Percentiles rank a stretch among this genome's conserved stretches.
Conservation (phyloP, 2,329 filamentous ascomycete species). For the Neurospora sp. region DNA sequence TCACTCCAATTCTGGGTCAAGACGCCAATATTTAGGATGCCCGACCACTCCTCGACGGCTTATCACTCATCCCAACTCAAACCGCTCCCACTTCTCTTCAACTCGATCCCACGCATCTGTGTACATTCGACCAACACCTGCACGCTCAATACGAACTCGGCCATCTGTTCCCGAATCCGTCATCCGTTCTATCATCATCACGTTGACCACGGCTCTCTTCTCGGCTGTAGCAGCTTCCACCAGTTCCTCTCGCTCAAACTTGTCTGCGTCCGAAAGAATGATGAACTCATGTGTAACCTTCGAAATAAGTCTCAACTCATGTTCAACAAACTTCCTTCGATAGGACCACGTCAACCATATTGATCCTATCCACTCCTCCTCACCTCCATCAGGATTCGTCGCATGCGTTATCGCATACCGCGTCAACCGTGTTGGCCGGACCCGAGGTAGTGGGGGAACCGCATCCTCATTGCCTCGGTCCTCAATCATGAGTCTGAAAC, state of each 20-base stretch:
- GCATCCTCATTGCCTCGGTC: neutral
- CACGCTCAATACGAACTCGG: neutral
- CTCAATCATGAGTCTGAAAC: neutral
- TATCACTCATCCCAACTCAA: neutral
- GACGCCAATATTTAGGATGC: neutral
- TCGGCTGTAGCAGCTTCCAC: neutral
- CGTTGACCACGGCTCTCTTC: neutral
- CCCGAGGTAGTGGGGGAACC: neutral
- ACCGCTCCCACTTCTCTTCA: neutral
- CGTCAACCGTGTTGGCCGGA: neutral
- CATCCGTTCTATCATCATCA: neutral
- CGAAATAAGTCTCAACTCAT: neutral
- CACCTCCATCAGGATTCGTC: neutral
- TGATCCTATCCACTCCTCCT: neutral
- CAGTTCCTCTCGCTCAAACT: neutral
- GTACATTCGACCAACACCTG: neutral
- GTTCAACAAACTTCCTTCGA: neutral
- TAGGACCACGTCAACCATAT: neutral
- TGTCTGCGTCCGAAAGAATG: neutral
- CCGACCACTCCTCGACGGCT: neutral
- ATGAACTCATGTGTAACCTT: neutral
- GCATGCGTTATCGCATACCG: neutral
- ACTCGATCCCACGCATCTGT: neutral
- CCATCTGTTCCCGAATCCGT: neutral
- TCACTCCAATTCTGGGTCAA: neutral